Base-by-base conservation (phyloP, 352 stramenopile genomes). In the Phytopythium montanum region DNA sequence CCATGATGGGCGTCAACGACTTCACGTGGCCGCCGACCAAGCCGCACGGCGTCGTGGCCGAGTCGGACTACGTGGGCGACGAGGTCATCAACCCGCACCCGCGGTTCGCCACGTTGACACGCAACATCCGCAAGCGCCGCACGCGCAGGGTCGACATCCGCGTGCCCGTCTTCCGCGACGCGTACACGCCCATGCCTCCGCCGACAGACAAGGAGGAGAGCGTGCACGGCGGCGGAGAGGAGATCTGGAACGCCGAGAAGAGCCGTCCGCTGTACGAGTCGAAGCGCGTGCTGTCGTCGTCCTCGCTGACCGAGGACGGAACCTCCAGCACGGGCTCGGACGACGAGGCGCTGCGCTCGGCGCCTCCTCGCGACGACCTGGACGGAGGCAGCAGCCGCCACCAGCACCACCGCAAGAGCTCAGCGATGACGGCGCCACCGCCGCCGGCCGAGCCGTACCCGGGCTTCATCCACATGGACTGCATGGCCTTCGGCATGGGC, bases 401-500 rank as follows among this genome's bases (percentile, higher is more conserved):
- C n/a, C 12, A 31, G 49, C 54, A 66, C 41, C 65, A 79, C 21
- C 61, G 77, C 79, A 80, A 80, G 76, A 71, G 82, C 85, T 76
- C 80, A 71, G 65, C 89, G 72, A 29, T 44, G 23, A 51, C 42
- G 55, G 44, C 55, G 44, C 29, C 55, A 21, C 28, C 55, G 29
- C 50, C 66, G 91, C 84, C 80, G 83, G 64, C 69, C 73, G 86
- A 95, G 70, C 85, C 87, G 59, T 87, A 91, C 64, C 83, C 84
- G 19, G 87, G 85, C 18, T 92, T 94, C 60, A 94, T 99, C 72
- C 94, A 99, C 76, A 99, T 99, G 97, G 98, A 99, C 79, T 96
- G 93, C 51, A 99, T 99, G 97, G 97, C 96, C 16, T 99, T 99
- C 77, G 98, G 98, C n/a, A 99, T 99, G 98, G 98, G 98, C 44